A percentile compares a stretch with the other conserved stretches of the same genome.
These are phyloP conservation scores for Colletotrichum melonis DNA, from an alignment of 2,329 filamentous ascomycete species.

Conservation along the genomic window DNA sequence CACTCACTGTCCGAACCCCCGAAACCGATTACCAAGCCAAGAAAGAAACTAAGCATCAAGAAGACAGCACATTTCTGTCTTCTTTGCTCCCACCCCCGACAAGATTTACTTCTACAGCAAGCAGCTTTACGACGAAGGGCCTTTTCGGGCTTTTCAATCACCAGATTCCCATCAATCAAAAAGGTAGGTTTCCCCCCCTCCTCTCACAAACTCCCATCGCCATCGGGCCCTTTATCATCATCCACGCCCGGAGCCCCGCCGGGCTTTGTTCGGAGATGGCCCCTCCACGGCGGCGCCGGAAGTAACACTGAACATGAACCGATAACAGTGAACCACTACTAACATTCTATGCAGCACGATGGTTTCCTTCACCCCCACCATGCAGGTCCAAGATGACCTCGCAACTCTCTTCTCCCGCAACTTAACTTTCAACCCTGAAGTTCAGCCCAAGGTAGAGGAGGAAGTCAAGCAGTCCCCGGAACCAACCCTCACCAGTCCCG, in stretches of 20 bases:
- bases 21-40: conserved; percentile 16
- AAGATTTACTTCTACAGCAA: conserved; percentile 26
- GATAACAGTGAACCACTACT: background rate
- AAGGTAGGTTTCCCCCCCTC: conserved; percentile 5
- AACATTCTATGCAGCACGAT: conserved; percentile 43
- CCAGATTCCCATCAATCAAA: background rate
- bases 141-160: background rate
- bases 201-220: background rate
- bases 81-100: background rate
- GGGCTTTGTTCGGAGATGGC: conserved; percentile 29
- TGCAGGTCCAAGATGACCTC: conserved; percentile 84
- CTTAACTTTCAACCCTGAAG: conserved; percentile 70
- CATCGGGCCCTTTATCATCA: background rate
- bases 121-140: conserved; percentile 14
- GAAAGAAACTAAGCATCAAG: conserved; percentile 2
- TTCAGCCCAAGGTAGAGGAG: conserved; percentile 44
- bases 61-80: conserved; percentile 14
- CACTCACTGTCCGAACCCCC: conserved; percentile 20
- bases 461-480: conserved; percentile 43
- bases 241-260: conserved; percentile 13
- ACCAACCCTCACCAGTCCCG: conserved; percentile 41
- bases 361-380: conserved; percentile 54
- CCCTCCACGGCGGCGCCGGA: background rate
- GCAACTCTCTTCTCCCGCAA: conserved; percentile 82
- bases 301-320: background rate